A percentile compares a stretch with the other conserved stretches of the same genome.
Evolutionary conservation across 371 early-diverging fungal genomes (phyloP).

Genomic region (Apophysomyces ossiformis): DNA sequence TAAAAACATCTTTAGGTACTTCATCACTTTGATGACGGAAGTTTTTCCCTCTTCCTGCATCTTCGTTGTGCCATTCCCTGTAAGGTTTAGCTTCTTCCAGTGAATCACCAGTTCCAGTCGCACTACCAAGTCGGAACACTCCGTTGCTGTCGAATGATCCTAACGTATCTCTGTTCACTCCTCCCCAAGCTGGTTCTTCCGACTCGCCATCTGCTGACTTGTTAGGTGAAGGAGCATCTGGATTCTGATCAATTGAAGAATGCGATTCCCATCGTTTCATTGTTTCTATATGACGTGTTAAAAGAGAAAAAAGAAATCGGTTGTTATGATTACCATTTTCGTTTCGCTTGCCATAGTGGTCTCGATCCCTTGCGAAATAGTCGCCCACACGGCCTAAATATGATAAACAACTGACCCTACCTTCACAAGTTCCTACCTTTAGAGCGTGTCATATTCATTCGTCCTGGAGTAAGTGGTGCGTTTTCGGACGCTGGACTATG

Average conservation of each 20-base stretch:
- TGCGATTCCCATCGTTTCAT: constrained; percentile 17
- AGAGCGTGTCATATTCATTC: constrained; percentile 27
- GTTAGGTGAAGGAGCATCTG: constrained; percentile 15
- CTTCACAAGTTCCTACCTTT: constrained; percentile 20
- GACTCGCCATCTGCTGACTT: constrained; percentile 25
- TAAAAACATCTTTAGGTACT: constrained; percentile 15
- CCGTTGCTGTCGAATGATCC: constrained; percentile 70
- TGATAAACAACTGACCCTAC: background rate
- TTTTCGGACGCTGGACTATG: constrained; percentile 48
- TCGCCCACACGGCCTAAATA: constrained; percentile 29
- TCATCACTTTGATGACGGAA: constrained; percentile 22
- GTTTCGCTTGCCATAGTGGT: constrained; percentile 22
- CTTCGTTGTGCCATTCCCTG: constrained; percentile 24
- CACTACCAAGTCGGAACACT: constrained; percentile 63
- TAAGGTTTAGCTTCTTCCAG: constrained; percentile 23
- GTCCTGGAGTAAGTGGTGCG: constrained; percentile 31
- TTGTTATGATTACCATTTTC: constrained; percentile 20
- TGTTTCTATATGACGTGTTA: background rate
- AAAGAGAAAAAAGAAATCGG: background rate
- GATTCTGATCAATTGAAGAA: constrained; percentile 19
- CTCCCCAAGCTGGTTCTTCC: constrained; percentile 34
- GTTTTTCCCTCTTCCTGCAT: constrained; percentile 14
- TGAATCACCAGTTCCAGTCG: constrained; percentile 29
- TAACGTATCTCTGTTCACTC: constrained; percentile 35
- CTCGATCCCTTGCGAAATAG: constrained; percentile 29